These are phyloP conservation scores for Penicillium sp. DNA, from an alignment of 2,329 filamentous ascomycete genomes.

Conservation along the genomic window DNA sequence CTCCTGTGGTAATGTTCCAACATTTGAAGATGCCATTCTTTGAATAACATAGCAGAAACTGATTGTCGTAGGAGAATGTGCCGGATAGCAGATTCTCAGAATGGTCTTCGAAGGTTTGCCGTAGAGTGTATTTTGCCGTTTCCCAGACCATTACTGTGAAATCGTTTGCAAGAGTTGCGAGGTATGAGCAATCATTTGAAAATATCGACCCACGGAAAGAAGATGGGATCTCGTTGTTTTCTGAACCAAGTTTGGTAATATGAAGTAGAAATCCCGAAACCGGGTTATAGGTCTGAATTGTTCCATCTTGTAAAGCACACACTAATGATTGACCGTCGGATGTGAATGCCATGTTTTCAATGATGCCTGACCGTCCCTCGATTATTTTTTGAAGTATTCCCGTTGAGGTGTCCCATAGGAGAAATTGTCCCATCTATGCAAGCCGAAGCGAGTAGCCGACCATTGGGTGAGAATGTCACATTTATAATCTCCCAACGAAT, in stretches of 20 bases:
- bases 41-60: neutral
- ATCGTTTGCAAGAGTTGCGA: neutral
- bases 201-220: neutral
- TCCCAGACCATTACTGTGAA: neutral
- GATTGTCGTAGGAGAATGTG: neutral
- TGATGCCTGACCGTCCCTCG: no score
- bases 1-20: neutral
- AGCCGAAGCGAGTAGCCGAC: no score
- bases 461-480: neutral
- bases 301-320: neutral
- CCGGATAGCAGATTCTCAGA: neutral
- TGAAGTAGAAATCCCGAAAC: neutral
- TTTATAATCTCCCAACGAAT: slow-evolving; percentile 26
- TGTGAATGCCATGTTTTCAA: neutral
- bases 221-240: neutral
- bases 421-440: no score
- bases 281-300: neutral
- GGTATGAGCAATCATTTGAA: neutral
- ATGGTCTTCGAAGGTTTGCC: neutral
- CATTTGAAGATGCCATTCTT: neutral
- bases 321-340: neutral
- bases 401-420: no score
- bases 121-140: neutral
- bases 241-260: neutral
- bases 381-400: no score